Conservation (phyloP, 331 rosid genomes). For the Pyracantha coccinea region DNA sequence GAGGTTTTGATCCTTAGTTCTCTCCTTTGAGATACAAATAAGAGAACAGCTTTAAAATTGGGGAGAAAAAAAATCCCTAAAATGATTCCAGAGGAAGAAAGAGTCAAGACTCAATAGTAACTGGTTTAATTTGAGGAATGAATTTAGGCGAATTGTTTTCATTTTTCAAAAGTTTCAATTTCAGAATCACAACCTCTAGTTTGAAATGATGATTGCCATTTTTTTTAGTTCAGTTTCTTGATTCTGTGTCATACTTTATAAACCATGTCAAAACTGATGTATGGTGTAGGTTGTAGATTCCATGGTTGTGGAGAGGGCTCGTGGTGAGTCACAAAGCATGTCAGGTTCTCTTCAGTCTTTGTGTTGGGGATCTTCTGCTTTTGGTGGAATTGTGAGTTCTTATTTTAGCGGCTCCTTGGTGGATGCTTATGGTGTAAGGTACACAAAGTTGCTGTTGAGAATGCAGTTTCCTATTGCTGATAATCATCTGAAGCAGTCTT, state of each 20-base stretch:
- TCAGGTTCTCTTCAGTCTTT: slow-evolving; percentile 96
- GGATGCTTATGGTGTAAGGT: slow-evolving; percentile 88
- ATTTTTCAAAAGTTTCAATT: neutral
- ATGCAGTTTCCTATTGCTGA: neutral
- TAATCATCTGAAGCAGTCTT: slow-evolving; percentile 4
- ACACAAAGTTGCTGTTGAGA: slow-evolving; percentile 10
- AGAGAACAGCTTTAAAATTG: neutral
- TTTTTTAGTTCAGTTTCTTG: slow-evolving; percentile 9
- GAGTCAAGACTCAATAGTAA: neutral
- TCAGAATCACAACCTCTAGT: neutral
- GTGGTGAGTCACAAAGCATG: slow-evolving; percentile 96
- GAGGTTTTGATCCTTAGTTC: neutral
- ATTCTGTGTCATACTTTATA: slow-evolving; percentile 6
- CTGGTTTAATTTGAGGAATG: neutral
- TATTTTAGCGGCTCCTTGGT: slow-evolving; percentile 91
- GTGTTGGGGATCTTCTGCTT: slow-evolving; percentile 98
- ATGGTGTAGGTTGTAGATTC: slow-evolving; percentile 92
- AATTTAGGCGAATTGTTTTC: neutral
- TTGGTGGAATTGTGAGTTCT: slow-evolving; percentile 96
- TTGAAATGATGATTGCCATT: neutral
- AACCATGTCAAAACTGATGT: slow-evolving; percentile 32
- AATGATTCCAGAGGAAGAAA: neutral
- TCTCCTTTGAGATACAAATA: neutral
- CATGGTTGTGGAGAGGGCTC: slow-evolving; percentile 99
- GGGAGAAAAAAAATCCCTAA: neutral